These are phyloP conservation scores for Pyrenochaeta sp. DNA, from an alignment of 2,329 filamentous ascomycete species.

Conservation along the genomic window DNA sequence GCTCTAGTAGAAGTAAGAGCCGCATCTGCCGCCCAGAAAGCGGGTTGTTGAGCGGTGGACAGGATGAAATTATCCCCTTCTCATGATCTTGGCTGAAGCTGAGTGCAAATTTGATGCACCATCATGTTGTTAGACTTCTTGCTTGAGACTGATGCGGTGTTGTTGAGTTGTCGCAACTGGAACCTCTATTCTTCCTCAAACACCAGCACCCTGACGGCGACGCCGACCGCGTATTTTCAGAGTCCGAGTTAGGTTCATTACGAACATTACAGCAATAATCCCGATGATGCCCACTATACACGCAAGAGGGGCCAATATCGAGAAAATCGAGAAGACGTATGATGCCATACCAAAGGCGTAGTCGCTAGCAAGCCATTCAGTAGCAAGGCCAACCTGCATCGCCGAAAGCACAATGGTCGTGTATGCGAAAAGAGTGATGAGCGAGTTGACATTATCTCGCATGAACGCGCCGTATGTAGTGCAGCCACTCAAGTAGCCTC, in stretches of 20 bases:
- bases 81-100: no score
- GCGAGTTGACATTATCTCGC: constrained; percentile 29
- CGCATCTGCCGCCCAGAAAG: no score
- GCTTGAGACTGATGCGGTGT: no score
- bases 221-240: constrained; percentile 20
- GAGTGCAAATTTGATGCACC: no score
- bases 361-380: constrained; percentile 16
- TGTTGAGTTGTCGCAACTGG: no score
- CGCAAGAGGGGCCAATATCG: constrained; percentile 27
- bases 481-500: constrained; percentile 29
- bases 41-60: no score
- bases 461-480: constrained; percentile 34
- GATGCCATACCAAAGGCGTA: constrained; percentile 30
- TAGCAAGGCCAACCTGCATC: constrained; percentile 34
- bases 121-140: no score
- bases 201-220: constrained; percentile 19
- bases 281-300: constrained; percentile 19
- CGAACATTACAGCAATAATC: constrained; percentile 18
- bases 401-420: constrained; percentile 35
- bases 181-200: constrained; percentile 7
- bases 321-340: constrained; percentile 29
- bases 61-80: no score
- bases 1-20: no score
- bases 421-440: constrained; percentile 33
- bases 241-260: constrained; percentile 21